Evolutionary conservation across 2,329 filamentous ascomycete species (phyloP).

Genomic region (Ascochyta clinopodiicola): DNA sequence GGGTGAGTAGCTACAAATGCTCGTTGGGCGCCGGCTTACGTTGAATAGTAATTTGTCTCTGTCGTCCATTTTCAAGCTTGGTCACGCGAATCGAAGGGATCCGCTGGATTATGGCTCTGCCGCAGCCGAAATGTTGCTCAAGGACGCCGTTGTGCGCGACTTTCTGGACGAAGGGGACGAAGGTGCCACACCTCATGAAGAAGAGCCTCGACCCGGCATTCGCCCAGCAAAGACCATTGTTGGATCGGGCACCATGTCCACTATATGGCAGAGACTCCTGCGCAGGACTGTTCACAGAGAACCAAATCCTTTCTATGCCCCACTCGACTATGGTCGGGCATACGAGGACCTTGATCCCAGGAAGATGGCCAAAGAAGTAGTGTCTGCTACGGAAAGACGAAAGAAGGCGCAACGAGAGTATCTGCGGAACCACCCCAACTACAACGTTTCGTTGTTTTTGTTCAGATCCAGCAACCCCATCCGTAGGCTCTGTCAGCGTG

Average conservation of each 20-base stretch:
- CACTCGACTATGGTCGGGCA: conserved; percentile 70
- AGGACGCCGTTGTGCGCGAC: conserved; percentile 92
- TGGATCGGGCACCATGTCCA: conserved; percentile 66
- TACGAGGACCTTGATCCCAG: conserved; percentile 84
- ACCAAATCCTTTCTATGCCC: conserved; percentile 94
- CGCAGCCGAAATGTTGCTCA: conserved; percentile 93
- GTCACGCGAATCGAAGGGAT: conserved; percentile 72
- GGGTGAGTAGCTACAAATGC: conserved; percentile 48
- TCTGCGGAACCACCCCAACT: conserved; percentile 81
- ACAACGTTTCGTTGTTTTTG: conserved; percentile 90
- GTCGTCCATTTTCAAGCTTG: conserved; percentile 67
- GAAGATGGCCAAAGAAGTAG: conserved; percentile 88
- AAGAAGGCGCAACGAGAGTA: conserved; percentile 92
- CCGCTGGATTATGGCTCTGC: conserved; percentile 91
- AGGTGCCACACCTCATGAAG: conserved; percentile 27
- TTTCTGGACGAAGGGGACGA: conserved; percentile 80
- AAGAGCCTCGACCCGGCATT: conserved; percentile 44
- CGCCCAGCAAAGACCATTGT: conserved; percentile 53
- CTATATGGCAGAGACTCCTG: conserved; percentile 66
- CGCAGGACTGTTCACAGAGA: conserved; percentile 69
- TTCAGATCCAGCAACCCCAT: conserved; percentile 81
- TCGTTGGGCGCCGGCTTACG: conserved; percentile 15
- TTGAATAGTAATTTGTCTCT: conserved; percentile 71
- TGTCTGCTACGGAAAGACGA: conserved; percentile 79
- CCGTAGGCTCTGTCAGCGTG: conserved; percentile 80